phyloP scores from a whole-genome alignment of 1,284 basidiomycete genomes.

The Austroboletus niveus region DNA sequence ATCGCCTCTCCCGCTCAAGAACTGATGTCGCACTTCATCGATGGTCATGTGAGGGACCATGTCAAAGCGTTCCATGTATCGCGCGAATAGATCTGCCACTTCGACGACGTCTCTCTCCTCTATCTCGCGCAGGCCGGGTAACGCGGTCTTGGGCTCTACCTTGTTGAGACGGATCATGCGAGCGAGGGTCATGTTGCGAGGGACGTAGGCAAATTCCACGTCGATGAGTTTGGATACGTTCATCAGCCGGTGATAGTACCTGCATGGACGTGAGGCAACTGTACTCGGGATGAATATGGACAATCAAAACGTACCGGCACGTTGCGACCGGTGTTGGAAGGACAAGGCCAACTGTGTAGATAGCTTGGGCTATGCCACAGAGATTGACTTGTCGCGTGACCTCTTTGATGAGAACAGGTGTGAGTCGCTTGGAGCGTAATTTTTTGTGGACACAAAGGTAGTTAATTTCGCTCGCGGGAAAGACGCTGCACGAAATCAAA shows the following conservation, averaged over 20 bases:
- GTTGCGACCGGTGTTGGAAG: conserved; percentile 88
- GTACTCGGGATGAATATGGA: not conserved
- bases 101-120: conserved; percentile 72
- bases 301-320: conserved; percentile 56
- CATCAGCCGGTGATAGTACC: conserved; percentile 92
- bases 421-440: conserved; percentile 90
- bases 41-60: conserved; percentile 77
- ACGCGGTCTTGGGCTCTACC: conserved; percentile 52
- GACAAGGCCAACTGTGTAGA: conserved; percentile 92
- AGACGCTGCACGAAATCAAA: conserved; percentile 45
- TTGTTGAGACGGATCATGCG: conserved; percentile 79
- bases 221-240: conserved; percentile 94
- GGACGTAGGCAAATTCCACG: conserved; percentile 86
- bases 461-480: conserved; percentile 90
- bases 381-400: conserved; percentile 93
- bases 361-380: conserved; percentile 92
- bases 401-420: conserved; percentile 98
- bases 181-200: conserved; percentile 81
- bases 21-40: conserved; percentile 86
- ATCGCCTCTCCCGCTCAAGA: conserved; percentile 81
- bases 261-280: conserved; percentile 28
- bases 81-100: conserved; percentile 73
- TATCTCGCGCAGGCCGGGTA: conserved; percentile 85
- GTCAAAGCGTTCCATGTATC: conserved; percentile 86
- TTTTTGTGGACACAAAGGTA: conserved; percentile 99